phyloP scores from a whole-genome alignment of 805 yeast species.

The Ogataea trehalophila region DNA sequence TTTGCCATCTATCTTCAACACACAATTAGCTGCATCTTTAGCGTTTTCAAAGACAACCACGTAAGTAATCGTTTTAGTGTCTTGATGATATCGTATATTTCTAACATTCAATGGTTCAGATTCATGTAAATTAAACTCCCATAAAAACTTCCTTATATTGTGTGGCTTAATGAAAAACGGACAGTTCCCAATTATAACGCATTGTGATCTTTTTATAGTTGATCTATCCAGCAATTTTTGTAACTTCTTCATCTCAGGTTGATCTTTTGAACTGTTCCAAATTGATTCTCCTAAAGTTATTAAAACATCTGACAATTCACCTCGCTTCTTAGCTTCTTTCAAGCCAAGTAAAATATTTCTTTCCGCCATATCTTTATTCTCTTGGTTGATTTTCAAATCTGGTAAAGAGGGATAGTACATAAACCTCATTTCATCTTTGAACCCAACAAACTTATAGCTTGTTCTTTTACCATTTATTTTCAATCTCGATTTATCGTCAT shows the following conservation, averaged over 20 bases:
- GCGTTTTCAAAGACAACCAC: conserved; percentile 41
- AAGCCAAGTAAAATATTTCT: too few species aligned
- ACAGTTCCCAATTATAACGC: conserved; percentile 40
- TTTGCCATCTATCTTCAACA: conserved; percentile 47
- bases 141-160: conserved; percentile 34
- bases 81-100: conserved; percentile 6
- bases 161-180: conserved; percentile 39
- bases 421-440: conserved; percentile 16
- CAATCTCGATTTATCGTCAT: conserved; percentile 33
- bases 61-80: conserved; percentile 20
- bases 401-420: conserved; percentile 20
- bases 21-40: conserved; percentile 46
- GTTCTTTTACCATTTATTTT: conserved; percentile 47
- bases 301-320: conserved; percentile 2
- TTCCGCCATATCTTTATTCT: background rate
- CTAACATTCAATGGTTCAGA: conserved; percentile 16
- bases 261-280: conserved; percentile 5
- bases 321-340: background rate
- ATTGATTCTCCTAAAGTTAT: conserved; percentile 6
- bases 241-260: background rate
- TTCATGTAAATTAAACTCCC: conserved; percentile 45
- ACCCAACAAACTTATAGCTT: conserved; percentile 40
- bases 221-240: background rate
- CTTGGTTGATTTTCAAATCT: conserved; percentile 14
- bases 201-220: conserved; percentile 23